Evolutionary conservation across 2,329 filamentous ascomycete genomes (phyloP).

Genomic region (Macrophomina pseudophaseolina): DNA sequence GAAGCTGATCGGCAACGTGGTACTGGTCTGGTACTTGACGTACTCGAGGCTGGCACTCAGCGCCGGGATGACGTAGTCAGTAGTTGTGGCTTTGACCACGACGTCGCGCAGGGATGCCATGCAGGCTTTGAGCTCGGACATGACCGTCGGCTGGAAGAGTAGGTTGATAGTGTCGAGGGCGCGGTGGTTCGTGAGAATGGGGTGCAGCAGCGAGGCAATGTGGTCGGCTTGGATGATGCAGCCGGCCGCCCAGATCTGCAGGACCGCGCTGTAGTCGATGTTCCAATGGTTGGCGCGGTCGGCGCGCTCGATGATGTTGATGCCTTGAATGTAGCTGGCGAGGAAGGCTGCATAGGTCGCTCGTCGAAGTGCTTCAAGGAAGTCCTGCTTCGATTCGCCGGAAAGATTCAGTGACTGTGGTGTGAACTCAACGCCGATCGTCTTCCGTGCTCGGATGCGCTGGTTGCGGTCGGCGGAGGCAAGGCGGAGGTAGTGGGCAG

Average conservation of each 20-base stretch:
- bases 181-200: slow-evolving; percentile 45
- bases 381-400: slow-evolving; percentile 43
- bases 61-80: slow-evolving; percentile 65
- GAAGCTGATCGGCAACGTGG: slow-evolving; percentile 68
- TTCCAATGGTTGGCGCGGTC: slow-evolving; percentile 65
- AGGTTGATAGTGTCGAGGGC: slow-evolving; percentile 53
- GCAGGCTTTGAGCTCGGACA: slow-evolving; percentile 55
- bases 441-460: slow-evolving; percentile 58
- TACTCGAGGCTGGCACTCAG: slow-evolving; percentile 69
- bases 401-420: slow-evolving; percentile 40
- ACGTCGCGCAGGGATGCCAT: slow-evolving; percentile 57
- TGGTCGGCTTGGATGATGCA: slow-evolving; percentile 74
- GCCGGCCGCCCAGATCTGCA: slow-evolving; percentile 70
- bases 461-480: slow-evolving; percentile 66
- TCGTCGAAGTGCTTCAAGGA: slow-evolving; percentile 63
- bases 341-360: slow-evolving; percentile 68
- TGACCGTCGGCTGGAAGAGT: slow-evolving; percentile 54
- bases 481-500: slow-evolving; percentile 67
- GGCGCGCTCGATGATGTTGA: slow-evolving; percentile 66
- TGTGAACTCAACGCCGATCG: slow-evolving; percentile 49
- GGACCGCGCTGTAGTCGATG: slow-evolving; percentile 57
- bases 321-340: slow-evolving; percentile 67
- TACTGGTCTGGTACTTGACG: slow-evolving; percentile 66
- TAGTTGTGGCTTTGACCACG: slow-evolving; percentile 59
- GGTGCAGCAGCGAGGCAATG: slow-evolving; percentile 64